Conservation (phyloP, 225 moss, liverwort and hornwort species). For the Sphagnum contortum region DNA sequence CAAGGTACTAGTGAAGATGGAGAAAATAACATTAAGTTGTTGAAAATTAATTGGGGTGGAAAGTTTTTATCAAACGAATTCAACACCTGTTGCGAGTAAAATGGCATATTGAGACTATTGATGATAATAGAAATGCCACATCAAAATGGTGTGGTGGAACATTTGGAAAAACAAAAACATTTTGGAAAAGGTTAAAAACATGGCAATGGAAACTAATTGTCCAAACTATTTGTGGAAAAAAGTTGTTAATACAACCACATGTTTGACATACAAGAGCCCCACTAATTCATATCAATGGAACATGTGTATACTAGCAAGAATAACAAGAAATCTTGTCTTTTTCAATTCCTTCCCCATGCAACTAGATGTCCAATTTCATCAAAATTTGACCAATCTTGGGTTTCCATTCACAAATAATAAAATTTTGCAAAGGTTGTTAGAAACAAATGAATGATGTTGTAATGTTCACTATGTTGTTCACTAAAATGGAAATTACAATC, state of each 20-base stretch:
- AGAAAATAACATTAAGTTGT: neutral
- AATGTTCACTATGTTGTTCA: too few species aligned
- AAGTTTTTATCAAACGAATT: neutral
- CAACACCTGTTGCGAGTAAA: neutral
- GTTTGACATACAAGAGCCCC: neutral
- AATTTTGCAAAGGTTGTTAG: too few species aligned
- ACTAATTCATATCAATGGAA: neutral
- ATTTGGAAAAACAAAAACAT: neutral
- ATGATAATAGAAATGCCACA: slow-evolving; percentile 3
- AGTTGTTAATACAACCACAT: neutral
- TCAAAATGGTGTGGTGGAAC: slow-evolving; percentile 1
- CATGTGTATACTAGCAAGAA: neutral
- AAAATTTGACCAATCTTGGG: too few species aligned
- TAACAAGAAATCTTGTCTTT: too few species aligned
- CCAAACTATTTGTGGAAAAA: neutral
- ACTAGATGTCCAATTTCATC: too few species aligned
- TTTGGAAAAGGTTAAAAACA: neutral
- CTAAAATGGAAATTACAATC: too few species aligned
- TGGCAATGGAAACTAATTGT: neutral
- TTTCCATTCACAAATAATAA: too few species aligned
- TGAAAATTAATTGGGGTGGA: too few species aligned
- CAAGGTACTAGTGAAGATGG: neutral
- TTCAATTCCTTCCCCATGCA: too few species aligned
- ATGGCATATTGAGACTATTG: neutral
- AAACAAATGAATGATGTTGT: too few species aligned